Percentiles rank a stretch among this genome's conserved stretches.
Conservation (phyloP, 345 rosid genomes). For the Sapria himalayana region DNA sequence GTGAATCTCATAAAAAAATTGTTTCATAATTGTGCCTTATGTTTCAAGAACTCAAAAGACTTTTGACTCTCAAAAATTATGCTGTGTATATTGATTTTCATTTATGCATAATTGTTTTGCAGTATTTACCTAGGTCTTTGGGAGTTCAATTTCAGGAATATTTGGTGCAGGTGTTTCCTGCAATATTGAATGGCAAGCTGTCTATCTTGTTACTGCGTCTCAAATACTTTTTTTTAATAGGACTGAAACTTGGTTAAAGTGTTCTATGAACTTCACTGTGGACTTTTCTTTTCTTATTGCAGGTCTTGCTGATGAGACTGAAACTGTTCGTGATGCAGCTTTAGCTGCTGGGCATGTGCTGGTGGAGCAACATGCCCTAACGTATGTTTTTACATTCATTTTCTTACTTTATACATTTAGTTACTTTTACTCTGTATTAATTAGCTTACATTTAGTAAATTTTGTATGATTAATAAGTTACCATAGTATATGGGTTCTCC, state of each 20-base stretch:
- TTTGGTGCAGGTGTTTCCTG: constrained; percentile 82
- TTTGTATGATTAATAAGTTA: no score
- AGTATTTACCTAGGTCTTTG: constrained; percentile 90
- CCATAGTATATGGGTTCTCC: no score
- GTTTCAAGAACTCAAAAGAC: no score
- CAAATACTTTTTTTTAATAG: no score
- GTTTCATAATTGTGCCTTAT: no score
- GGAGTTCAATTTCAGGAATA: constrained; percentile 91
- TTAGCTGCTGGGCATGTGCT: constrained; percentile 94
- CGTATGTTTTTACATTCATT: constrained; percentile 40
- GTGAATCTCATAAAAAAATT: no score
- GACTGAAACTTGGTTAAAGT: no score
- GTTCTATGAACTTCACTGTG: no score
- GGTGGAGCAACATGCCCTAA: constrained; percentile 94
- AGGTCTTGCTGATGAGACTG: constrained; percentile 99
- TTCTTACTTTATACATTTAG: neutral
- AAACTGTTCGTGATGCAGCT: constrained; percentile 98
- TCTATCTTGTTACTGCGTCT: neutral
- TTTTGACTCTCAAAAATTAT: no score
- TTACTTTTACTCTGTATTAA: neutral
- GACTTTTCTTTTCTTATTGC: constrained; percentile 9
- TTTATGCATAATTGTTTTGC: constrained; percentile 9
- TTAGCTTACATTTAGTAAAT: no score
- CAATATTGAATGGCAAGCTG: constrained; percentile 69
- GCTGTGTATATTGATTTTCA: neutral